Conservation (phyloP, 805 yeast species). For the Kluyveromyces dobzhanskii region DNA sequence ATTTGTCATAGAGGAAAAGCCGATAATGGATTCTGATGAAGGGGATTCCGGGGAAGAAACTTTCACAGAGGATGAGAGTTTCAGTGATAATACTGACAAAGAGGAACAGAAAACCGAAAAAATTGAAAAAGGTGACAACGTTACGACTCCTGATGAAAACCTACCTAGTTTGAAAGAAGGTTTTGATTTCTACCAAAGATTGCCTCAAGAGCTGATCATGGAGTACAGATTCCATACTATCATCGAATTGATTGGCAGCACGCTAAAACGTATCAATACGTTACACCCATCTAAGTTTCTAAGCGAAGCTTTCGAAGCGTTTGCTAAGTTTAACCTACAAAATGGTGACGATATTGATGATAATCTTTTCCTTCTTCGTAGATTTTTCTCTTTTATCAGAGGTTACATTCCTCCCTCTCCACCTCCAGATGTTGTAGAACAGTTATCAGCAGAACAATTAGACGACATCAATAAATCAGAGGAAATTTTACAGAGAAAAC, state of each 20-base stretch:
- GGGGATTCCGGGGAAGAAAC: constrained; percentile 4
- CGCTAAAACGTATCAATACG: constrained; percentile 55
- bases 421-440: constrained; percentile 29
- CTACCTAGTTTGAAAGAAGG: constrained; percentile 7
- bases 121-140: too few relatives aligned
- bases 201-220: constrained; percentile 29
- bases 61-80: constrained; percentile 4
- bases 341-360: constrained; percentile 32
- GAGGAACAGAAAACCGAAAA: constrained; percentile 8
- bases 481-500: constrained; percentile 50
- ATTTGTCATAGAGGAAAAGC: constrained; percentile 6
- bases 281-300: constrained; percentile 74
- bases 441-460: constrained; percentile 29
- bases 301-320: constrained; percentile 54
- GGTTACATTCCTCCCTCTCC: constrained; percentile 44
- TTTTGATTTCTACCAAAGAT: constrained; percentile 17
- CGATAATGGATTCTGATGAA: constrained; percentile 5
- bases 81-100: constrained; percentile 4
- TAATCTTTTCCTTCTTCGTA: constrained; percentile 41
- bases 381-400: constrained; percentile 56
- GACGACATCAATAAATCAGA: constrained; percentile 46
- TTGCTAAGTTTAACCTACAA: constrained; percentile 42
- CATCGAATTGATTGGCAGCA: constrained; percentile 53
- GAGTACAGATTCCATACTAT: constrained; percentile 57
- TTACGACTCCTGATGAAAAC: constrained; percentile 7